Base-by-base conservation (phyloP, 345 rosid genomes). In the Gossypium raimondii region DNA sequence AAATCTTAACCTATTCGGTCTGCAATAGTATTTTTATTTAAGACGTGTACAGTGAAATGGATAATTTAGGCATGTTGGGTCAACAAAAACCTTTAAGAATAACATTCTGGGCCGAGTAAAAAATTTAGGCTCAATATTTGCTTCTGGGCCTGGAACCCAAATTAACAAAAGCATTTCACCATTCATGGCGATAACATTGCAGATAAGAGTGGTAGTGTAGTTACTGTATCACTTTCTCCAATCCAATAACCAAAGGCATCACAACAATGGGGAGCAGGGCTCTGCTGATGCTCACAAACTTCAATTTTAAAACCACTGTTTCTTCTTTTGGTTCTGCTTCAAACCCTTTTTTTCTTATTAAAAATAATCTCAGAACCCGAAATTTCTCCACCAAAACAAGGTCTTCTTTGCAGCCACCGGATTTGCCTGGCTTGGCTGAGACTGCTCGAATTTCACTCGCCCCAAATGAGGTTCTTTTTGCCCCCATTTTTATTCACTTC, bases 401-500 rank as follows among this genome's bases (percentile, higher is more conserved):
- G 20, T 82, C 90, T 22, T 82, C 77, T 78, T 90, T 89, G 81
- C 81, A 82, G 76, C 88, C 92, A 8, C 94, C 93, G 3, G 97
- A 92, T 67, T 76, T 92, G 10, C 74, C 86, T 44, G 87, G 84
- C 73, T 81, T 92, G 73, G 96, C 98, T 7, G 82, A 90, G 78
- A 92, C 89, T 56, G 94, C 98, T 77, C 89, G 97, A 67, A 92
- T 93, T 78, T 89, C 94, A 51, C 88, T 93, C 59, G 78, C 90
- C 53, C 88, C 90, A 0, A 56, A 62, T 0, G 94, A 93, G 90
- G 97, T 91, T 24, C 50, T 3, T 6, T 57, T 18, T 51, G n/a
- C 53, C 56, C 14, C 52, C 9, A 41, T 18, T 43, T 57, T 3
- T 9, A 17, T 60, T 25, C 3, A n/a, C 53, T 57, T 20, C 27